A percentile compares a stretch with the other conserved stretches of the same genome.
Evolutionary conservation across 2,329 filamentous ascomycete species (phyloP).

Genomic region (Pseudocercospora fuligena): DNA sequence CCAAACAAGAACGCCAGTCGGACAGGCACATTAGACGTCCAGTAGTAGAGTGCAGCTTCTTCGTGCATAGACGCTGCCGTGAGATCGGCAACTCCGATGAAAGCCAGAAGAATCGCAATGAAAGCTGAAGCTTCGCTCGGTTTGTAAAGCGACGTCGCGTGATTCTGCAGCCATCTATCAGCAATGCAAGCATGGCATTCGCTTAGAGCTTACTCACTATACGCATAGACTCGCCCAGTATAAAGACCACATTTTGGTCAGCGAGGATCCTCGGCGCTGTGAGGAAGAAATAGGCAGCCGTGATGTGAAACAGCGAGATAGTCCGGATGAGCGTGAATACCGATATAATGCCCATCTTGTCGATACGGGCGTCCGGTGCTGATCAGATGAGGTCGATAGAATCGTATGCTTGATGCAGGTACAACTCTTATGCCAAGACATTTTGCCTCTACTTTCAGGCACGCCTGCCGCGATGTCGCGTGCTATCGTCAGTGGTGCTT

Average conservation of each 20-base stretch:
- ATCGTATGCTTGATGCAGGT: background rate
- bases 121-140: conserved; percentile 71
- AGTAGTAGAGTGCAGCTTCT: conserved; percentile 51
- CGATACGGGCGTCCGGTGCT: background rate
- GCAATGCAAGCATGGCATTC: background rate
- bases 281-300: conserved; percentile 82
- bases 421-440: conserved; percentile 1
- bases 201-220: conserved; percentile 60
- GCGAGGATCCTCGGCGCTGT: conserved; percentile 72
- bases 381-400: background rate
- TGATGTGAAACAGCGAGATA: conserved; percentile 82
- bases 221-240: conserved; percentile 82
- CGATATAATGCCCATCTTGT: conserved; percentile 77
- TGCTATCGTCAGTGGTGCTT: background rate
- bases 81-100: conserved; percentile 58
- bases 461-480: background rate
- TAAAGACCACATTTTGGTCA: conserved; percentile 78
- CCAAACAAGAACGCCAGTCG: conserved; percentile 67
- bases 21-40: conserved; percentile 62
- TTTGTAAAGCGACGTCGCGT: conserved; percentile 68
- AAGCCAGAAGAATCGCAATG: conserved; percentile 70
- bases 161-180: conserved; percentile 55
- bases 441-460: background rate
- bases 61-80: conserved; percentile 52
- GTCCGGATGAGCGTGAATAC: conserved; percentile 79